These are phyloP conservation scores for Quercus rubra DNA, from an alignment of 306 rosid genomes.

Conservation along the genomic window DNA sequence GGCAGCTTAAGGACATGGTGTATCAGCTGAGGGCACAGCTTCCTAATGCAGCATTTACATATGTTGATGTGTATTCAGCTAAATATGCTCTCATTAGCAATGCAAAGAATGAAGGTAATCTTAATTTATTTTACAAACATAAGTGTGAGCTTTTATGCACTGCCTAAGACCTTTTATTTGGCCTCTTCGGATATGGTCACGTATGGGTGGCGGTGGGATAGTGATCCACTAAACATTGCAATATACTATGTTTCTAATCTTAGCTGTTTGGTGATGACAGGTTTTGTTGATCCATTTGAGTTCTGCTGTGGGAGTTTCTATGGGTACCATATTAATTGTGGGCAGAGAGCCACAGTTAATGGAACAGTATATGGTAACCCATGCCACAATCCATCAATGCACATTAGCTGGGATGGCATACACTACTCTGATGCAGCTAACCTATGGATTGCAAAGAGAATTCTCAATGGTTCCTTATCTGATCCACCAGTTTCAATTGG, in stretches of 20 bases:
- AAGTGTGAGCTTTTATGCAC: neutral
- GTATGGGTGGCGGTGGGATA: neutral
- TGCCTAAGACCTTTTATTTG: too few species aligned
- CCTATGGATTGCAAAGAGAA: slow-evolving; percentile 43
- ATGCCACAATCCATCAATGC: slow-evolving; percentile 64
- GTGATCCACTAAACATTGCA: neutral
- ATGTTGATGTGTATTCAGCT: slow-evolving; percentile 66
- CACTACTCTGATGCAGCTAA: slow-evolving; percentile 89
- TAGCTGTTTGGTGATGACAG: slow-evolving; percentile 37
- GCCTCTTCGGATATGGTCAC: too few species aligned
- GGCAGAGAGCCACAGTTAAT: slow-evolving; percentile 54
- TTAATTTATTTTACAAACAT: neutral
- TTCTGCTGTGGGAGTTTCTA: slow-evolving; percentile 85
- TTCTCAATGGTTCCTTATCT: slow-evolving; percentile 60
- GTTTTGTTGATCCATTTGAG: slow-evolving; percentile 68
- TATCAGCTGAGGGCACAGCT: slow-evolving; percentile 35
- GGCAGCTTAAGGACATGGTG: slow-evolving; percentile 56
- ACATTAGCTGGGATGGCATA: slow-evolving; percentile 89
- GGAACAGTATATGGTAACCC: slow-evolving; percentile 75
- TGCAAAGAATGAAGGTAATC: slow-evolving; percentile 56
- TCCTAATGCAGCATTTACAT: slow-evolving; percentile 55
- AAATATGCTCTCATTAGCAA: slow-evolving; percentile 58
- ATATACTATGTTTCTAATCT: neutral
- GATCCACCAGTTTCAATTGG: slow-evolving; percentile 59
- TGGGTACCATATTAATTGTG: slow-evolving; percentile 63